Percentiles rank a stretch among this genome's conserved stretches.
Conservation (phyloP, 2,329 filamentous ascomycete species). For the Teratosphaeria nubilosa region DNA sequence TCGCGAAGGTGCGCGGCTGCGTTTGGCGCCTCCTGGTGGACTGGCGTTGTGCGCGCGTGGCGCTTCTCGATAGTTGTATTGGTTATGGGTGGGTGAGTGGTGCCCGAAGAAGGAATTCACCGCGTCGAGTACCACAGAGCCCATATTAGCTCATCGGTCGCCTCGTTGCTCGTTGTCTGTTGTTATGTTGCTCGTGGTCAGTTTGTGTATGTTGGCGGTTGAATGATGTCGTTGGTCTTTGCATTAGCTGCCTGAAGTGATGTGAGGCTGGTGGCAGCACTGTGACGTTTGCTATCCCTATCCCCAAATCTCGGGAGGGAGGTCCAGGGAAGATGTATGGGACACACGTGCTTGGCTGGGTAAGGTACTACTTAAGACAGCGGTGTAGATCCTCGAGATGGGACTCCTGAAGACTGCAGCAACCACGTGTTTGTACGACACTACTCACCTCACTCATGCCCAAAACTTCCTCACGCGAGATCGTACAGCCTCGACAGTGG, state of each 20-base stretch:
- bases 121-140: slow-evolving; percentile 57
- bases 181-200: slow-evolving; percentile 4
- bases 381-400: not conserved
- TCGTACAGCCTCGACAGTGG: slow-evolving; percentile 28
- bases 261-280: not conserved
- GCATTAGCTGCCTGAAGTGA: not conserved
- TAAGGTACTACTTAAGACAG: not conserved
- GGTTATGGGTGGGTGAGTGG: slow-evolving; percentile 13
- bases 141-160: slow-evolving; percentile 42
- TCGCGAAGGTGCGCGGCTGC: slow-evolving; percentile 18
- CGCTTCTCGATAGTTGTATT: slow-evolving; percentile 18
- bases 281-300: not conserved
- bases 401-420: not conserved
- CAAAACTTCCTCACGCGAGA: not conserved
- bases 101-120: slow-evolving; percentile 51
- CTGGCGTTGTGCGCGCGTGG: slow-evolving; percentile 13
- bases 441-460: slow-evolving; percentile 6
- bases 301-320: not conserved
- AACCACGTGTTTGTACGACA: not conserved
- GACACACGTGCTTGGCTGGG: not conserved
- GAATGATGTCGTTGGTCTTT: not conserved
- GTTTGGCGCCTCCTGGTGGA: slow-evolving; percentile 10
- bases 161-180: slow-evolving; percentile 7
- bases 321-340: not conserved
- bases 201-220: not conserved